Percentiles rank a stretch among this genome's conserved stretches.
Evolutionary conservation across 75 land plant species (phyloP).

Genomic region (Selaginella moellendorffii): DNA sequence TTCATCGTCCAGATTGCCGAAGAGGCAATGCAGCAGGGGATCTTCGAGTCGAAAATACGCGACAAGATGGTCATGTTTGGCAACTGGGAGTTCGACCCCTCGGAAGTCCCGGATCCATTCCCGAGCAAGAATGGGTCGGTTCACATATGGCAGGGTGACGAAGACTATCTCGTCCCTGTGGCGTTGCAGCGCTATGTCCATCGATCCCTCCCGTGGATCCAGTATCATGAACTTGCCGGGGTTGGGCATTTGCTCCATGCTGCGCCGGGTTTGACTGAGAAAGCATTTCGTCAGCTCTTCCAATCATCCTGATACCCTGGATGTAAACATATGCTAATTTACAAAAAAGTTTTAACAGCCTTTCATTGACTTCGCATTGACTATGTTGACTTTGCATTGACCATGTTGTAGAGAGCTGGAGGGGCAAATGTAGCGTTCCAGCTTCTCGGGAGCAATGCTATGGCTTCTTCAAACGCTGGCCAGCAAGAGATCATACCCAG

Average conservation of each 20-base stretch:
- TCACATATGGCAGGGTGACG: constrained; percentile 51
- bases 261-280: constrained; percentile 33
- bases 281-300: too few relatives aligned
- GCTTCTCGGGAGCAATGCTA: too few relatives aligned
- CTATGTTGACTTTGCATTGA: too few relatives aligned
- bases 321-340: too few relatives aligned
- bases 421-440: too few relatives aligned
- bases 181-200: constrained; percentile 23
- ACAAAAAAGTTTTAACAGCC: too few relatives aligned
- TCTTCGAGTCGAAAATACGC: constrained; percentile 24
- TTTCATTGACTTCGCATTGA: too few relatives aligned
- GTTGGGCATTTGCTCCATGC: constrained; percentile 41
- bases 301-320: too few relatives aligned
- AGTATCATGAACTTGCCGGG: constrained; percentile 41
- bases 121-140: constrained; percentile 21
- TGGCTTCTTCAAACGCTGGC: too few relatives aligned
- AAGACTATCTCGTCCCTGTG: constrained; percentile 39
- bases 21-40: constrained; percentile 36
- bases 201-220: constrained; percentile 37
- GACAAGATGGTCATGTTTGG: constrained; percentile 37
- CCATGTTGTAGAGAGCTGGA: too few relatives aligned
- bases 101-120: constrained; percentile 44
- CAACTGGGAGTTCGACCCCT: constrained; percentile 41
- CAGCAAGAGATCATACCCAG: too few relatives aligned
- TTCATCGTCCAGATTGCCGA: too few relatives aligned